A percentile compares a stretch with the other conserved stretches of the same genome.
These are phyloP conservation scores for Neurospora sp. DNA, from an alignment of 2,329 filamentous ascomycete genomes.

Conservation along the genomic window DNA sequence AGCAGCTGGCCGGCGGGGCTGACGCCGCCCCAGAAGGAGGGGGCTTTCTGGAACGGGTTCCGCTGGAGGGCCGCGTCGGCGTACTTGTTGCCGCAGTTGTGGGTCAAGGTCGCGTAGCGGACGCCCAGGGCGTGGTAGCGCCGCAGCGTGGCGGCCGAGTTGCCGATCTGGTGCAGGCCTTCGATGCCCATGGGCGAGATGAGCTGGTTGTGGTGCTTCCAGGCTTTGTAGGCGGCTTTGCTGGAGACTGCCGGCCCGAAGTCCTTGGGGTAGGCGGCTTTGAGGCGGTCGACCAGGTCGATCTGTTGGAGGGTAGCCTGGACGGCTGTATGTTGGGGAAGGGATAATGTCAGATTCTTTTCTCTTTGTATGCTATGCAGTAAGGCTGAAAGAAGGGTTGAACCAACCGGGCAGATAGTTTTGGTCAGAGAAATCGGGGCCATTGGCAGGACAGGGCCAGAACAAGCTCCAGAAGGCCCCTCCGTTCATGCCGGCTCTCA, in stretches of 20 bases:
- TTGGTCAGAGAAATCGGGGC: slow-evolving; percentile 61
- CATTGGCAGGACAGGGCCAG: slow-evolving; percentile 64
- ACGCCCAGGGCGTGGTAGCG: slow-evolving; percentile 70
- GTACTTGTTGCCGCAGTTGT: slow-evolving; percentile 87
- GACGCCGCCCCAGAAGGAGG: slow-evolving; percentile 61
- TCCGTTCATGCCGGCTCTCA: slow-evolving; percentile 61
- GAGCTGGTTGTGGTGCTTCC: slow-evolving; percentile 45
- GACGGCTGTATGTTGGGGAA: slow-evolving; percentile 6
- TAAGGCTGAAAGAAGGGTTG: not conserved
- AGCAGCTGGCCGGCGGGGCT: slow-evolving; percentile 59
- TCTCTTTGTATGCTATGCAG: not conserved
- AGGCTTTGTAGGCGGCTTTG: slow-evolving; percentile 50
- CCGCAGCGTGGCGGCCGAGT: slow-evolving; percentile 66
- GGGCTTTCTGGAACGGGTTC: slow-evolving; percentile 37
- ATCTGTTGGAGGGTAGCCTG: slow-evolving; percentile 58
- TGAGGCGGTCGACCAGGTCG: slow-evolving; percentile 59
- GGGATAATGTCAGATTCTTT: not conserved
- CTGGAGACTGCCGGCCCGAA: slow-evolving; percentile 59
- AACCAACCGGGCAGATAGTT: slow-evolving; percentile 28
- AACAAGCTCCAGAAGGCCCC: slow-evolving; percentile 94
- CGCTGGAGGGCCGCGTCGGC: slow-evolving; percentile 72
- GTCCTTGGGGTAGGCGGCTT: slow-evolving; percentile 52
- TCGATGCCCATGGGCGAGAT: slow-evolving; percentile 76
- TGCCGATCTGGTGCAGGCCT: slow-evolving; percentile 89
- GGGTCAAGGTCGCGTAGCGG: slow-evolving; percentile 79